Percentiles rank a stretch among this genome's conserved stretches.
Evolutionary conservation across 129 eudicot genomes (phyloP).

Genomic region (Artemisia annua): DNA sequence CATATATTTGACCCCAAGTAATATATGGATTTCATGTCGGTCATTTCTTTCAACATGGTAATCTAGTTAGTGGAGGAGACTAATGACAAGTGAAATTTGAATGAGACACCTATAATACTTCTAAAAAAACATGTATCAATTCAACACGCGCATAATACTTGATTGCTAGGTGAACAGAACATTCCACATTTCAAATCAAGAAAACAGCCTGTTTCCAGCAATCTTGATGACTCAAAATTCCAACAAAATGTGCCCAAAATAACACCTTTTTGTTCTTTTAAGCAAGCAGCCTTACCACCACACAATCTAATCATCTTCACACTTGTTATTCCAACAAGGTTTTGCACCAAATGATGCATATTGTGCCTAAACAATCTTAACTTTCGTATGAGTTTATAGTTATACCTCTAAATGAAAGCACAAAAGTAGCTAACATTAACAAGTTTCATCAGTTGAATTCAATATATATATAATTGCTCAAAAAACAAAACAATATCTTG

Average conservation of each 20-base stretch:
- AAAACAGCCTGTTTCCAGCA: slow-evolving; percentile 37
- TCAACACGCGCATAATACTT: slow-evolving; percentile 27
- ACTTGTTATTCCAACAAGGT: neutral
- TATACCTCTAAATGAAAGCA: neutral
- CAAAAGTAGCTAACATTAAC: neutral
- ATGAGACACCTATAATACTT: too few relatives aligned
- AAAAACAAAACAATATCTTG: slow-evolving; percentile 24
- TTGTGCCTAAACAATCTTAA: neutral
- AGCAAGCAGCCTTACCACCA: slow-evolving; percentile 18
- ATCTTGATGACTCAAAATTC: slow-evolving; percentile 5
- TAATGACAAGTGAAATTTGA: too few relatives aligned
- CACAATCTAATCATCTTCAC: slow-evolving; percentile 17
- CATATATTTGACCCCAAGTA: too few relatives aligned
- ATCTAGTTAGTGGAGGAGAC: too few relatives aligned
- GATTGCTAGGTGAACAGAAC: slow-evolving; percentile 16
- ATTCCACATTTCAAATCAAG: slow-evolving; percentile 26
- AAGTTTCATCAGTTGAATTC: slow-evolving; percentile 9
- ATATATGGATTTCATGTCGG: too few relatives aligned
- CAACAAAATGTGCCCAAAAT: neutral
- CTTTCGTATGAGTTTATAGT: neutral
- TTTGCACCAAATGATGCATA: slow-evolving; percentile 15
- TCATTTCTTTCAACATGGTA: too few relatives aligned
- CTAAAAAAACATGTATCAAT: neutral
- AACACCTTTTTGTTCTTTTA: slow-evolving; percentile 24
- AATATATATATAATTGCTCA: slow-evolving; percentile 24